phyloP scores from a whole-genome alignment of 495 filamentous ascomycete genomes.

The Letharia columbiana region DNA sequence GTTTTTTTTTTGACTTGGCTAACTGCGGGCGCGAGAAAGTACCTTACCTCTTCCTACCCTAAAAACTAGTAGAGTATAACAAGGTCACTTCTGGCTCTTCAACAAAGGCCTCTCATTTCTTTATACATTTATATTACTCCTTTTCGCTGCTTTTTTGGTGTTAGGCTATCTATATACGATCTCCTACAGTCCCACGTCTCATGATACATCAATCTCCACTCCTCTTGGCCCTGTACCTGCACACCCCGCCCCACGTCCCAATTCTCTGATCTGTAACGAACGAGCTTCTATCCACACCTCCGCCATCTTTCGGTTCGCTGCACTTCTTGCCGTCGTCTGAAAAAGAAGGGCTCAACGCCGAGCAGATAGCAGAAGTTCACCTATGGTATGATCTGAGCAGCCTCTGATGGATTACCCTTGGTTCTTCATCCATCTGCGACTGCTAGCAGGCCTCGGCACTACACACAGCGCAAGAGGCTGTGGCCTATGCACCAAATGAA shows the following conservation, averaged over 20 bases:
- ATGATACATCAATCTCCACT: background rate
- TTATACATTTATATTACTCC: background rate
- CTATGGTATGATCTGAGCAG: slow-evolving; percentile 22
- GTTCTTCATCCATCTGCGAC: slow-evolving; percentile 49
- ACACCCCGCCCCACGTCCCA: slow-evolving; percentile 11
- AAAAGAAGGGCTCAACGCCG: background rate
- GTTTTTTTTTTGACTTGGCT: no score
- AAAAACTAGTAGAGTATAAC: background rate
- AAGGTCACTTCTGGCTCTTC: background rate
- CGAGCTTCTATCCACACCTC: background rate
- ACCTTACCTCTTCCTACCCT: background rate
- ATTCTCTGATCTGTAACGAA: background rate
- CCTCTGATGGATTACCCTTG: slow-evolving; percentile 56
- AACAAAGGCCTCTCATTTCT: slow-evolving; percentile 8
- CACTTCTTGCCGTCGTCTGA: background rate
- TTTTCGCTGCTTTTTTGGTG: background rate
- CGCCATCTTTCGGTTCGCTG: background rate
- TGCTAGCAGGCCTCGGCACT: slow-evolving; percentile 48
- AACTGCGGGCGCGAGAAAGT: no score
- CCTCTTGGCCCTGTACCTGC: slow-evolving; percentile 9
- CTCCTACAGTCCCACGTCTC: background rate
- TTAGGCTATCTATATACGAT: background rate
- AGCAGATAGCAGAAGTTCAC: background rate
- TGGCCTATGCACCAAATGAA: slow-evolving; percentile 36
- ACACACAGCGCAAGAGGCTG: slow-evolving; percentile 23